Evolutionary conservation across 768 basidiomycete genomes (phyloP), one percentile per base, ranked within the genome.

Genomic region (Pleurotus sapidus): DNA sequence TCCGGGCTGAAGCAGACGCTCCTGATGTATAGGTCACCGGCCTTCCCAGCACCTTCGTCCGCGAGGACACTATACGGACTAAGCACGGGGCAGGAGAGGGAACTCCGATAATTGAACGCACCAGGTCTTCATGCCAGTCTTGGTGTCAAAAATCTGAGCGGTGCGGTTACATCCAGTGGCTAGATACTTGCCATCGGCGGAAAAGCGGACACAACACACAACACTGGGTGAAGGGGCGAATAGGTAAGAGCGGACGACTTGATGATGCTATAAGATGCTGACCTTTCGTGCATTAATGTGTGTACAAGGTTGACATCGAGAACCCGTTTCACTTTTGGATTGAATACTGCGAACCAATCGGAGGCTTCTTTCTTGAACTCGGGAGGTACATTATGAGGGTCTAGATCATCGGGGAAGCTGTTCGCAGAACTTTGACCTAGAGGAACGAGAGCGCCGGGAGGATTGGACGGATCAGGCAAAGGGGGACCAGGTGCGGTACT

Each of bases 1-100:
- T 98, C 95, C 12, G 93, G 91, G 51, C 93, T 96, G 74, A 97
- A 96, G 58, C 90, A 83, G 24, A 97, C 94, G 66, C 95, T 97
- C 64, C 95, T 92, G 58, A 81, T 96, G 71, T 98, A 98, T 60
- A 95, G 72, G 69, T 96, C 95, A 37, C 88, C 89, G 24, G 82
- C 76, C 65, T 88, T 87, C 0, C 77, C 83, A 3, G 84, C 84
- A n/a, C 75, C 70, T 56, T 93, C 90, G 72, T 96, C 93, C 47
- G 82, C 76, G 25, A 96, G 78, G 1, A 93, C 84, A 62, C 91
- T 93, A 63, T 14, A 27, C 37, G 9, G 4, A 27, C 50, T 55
- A 39, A 59, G 49, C 57, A 24, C 30, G 58, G 12, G 46, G 18
- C 3, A 58, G 45, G 15, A 20, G 9, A 11, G 8, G 3, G 3